Conservation (phyloP, 2,329 filamentous ascomycete species). For the Neofusicoccum sp. region DNA sequence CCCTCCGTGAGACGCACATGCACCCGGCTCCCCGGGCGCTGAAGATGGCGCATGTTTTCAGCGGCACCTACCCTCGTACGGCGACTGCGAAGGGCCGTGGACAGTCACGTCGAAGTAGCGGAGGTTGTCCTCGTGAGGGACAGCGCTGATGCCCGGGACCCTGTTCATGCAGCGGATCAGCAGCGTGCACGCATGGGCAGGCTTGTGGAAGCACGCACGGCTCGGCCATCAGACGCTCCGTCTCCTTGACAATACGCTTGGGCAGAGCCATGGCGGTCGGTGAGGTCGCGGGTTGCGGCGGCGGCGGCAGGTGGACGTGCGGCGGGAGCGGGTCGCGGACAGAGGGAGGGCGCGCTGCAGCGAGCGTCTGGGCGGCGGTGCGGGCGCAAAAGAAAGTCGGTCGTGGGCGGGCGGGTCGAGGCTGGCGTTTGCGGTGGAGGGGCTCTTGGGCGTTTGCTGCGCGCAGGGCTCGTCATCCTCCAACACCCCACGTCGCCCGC, state of each 20-base stretch:
- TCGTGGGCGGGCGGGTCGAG: background rate
- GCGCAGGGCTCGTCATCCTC: slow-evolving; percentile 17
- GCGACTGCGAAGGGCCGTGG: slow-evolving; percentile 85
- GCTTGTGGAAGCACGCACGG: slow-evolving; percentile 61
- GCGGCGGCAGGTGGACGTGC: background rate
- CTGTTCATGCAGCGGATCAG: slow-evolving; percentile 47
- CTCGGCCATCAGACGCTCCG: slow-evolving; percentile 92
- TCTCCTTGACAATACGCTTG: slow-evolving; percentile 98
- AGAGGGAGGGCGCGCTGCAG: background rate
- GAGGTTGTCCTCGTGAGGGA: slow-evolving; percentile 95
- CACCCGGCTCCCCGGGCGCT: background rate
- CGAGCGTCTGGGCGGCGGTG: background rate
- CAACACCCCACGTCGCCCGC: slow-evolving; percentile 10
- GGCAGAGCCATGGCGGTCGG: slow-evolving; percentile 65
- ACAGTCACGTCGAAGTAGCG: slow-evolving; percentile 98
- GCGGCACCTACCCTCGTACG: slow-evolving; percentile 79
- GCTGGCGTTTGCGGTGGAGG: background rate
- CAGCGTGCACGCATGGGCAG: background rate
- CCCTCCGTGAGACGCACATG: background rate
- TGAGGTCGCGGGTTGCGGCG: background rate
- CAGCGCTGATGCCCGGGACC: slow-evolving; percentile 91
- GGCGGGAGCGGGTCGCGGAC: background rate
- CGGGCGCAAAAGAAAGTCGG: background rate
- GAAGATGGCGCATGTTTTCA: background rate
- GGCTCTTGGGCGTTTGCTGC: slow-evolving; percentile 19